Percentiles rank a stretch among this genome's conserved stretches.
These are phyloP conservation scores for Galerina sulciceps DNA, from an alignment of 768 basidiomycete genomes.

Conservation along the genomic window DNA sequence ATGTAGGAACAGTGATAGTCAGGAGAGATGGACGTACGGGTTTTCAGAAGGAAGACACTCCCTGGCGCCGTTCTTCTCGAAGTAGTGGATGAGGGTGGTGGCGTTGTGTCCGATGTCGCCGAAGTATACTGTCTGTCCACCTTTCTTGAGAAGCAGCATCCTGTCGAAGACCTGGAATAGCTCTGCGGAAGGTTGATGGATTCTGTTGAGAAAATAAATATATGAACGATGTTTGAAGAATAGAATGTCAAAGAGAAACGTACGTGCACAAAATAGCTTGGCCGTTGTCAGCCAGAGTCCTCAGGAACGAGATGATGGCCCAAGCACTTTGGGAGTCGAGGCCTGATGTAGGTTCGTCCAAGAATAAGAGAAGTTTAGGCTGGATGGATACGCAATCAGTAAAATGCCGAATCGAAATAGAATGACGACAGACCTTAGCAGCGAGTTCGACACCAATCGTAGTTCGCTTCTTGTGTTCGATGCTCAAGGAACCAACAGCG, in stretches of 20 bases:
- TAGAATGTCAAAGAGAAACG: slow-evolving; percentile 30
- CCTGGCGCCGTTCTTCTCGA: slow-evolving; percentile 71
- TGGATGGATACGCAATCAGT: slow-evolving; percentile 26
- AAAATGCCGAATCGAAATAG: not conserved
- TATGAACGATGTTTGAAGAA: slow-evolving; percentile 12
- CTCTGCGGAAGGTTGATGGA: slow-evolving; percentile 75
- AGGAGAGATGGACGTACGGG: slow-evolving; percentile 48
- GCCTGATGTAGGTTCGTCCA: slow-evolving; percentile 91
- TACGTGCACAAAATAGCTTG: slow-evolving; percentile 91
- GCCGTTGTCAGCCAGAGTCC: slow-evolving; percentile 77
- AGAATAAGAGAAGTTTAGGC: slow-evolving; percentile 83
- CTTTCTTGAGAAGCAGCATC: slow-evolving; percentile 74
- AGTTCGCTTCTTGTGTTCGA: slow-evolving; percentile 79
- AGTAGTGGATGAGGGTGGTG: slow-evolving; percentile 69
- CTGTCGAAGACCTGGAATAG: slow-evolving; percentile 82
- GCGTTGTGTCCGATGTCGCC: slow-evolving; percentile 72
- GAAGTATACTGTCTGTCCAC: slow-evolving; percentile 80
- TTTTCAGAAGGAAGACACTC: slow-evolving; percentile 70
- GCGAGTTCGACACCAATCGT: slow-evolving; percentile 91
- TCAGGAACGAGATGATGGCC: slow-evolving; percentile 79
- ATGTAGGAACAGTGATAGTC: not conserved
- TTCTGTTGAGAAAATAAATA: slow-evolving; percentile 31
- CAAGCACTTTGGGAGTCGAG: slow-evolving; percentile 88
- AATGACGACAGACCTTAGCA: slow-evolving; percentile 61
- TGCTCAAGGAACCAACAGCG: slow-evolving; percentile 64